Evolutionary conservation across 1,139 yeast genomes (phyloP).

Genomic region (Saccharomyces hybrid): DNA sequence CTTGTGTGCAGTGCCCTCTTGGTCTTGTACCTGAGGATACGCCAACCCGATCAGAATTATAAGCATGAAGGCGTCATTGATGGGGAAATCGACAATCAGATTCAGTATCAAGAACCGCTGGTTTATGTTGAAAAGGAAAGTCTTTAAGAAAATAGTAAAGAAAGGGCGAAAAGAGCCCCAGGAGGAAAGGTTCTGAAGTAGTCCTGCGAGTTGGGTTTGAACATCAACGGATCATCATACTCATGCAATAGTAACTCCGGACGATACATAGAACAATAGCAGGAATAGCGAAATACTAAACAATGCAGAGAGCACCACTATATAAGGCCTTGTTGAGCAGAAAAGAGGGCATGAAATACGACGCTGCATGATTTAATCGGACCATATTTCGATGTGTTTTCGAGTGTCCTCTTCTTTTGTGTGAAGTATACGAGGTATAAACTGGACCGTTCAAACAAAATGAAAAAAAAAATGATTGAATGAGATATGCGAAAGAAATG

Average conservation of each 20-base stretch:
- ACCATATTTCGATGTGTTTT: constrained; percentile 16
- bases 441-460: neutral
- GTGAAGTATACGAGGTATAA: neutral
- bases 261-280: constrained; percentile 17
- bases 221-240: constrained; percentile 27
- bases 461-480: neutral
- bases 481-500: neutral
- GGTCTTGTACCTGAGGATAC: constrained; percentile 31
- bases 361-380: constrained; percentile 28
- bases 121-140: constrained; percentile 21
- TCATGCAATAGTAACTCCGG: constrained; percentile 19
- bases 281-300: constrained; percentile 14
- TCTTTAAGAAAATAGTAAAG: constrained; percentile 26
- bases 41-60: constrained; percentile 30
- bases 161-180: constrained; percentile 32
- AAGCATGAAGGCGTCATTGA: constrained; percentile 30
- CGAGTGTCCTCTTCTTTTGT: neutral
- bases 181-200: constrained; percentile 30
- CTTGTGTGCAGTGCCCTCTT: constrained; percentile 3
- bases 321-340: constrained; percentile 26
- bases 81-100: constrained; percentile 25
- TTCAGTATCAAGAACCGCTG: constrained; percentile 17
- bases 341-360: constrained; percentile 31
- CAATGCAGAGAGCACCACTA: constrained; percentile 16
- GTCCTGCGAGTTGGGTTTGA: constrained; percentile 32